Evolutionary conservation across 2,329 filamentous ascomycete genomes (phyloP), one percentile per base, ranked within the genome.

Genomic region (Alternaria conjuncta): DNA sequence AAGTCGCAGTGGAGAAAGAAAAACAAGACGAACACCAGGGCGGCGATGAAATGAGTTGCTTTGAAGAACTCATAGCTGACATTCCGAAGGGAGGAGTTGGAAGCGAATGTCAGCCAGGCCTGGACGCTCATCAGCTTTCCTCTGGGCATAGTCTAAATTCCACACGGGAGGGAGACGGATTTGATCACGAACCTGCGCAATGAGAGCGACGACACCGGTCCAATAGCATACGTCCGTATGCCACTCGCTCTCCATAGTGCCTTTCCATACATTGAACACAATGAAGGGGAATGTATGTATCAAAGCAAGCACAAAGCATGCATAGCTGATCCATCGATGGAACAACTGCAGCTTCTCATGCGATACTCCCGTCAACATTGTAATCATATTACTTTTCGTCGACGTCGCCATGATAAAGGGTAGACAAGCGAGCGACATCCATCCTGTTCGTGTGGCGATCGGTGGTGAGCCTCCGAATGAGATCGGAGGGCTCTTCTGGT

Each of bases 1-100:
- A 83, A 85, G 71, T 86, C 83, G 71, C 87, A 89, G 75, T 89
- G 87, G 55, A 88, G 80, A 76, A 89, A 89, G 75, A 89, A 85
- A 70, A 88, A 87, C 9, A 89, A 54, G 18, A 88, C 77, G 67
- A 89, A 89, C 2, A 87, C 68, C 4, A 86, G 65, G 0, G 84
- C 86, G 4, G 83, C 82, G 20, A 86, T 60, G 63, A 85, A 83
- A 69, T 89, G 87, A 0, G 85, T 84, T 4, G 81, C 81, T 67
- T 89, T 89, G 84, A 89, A 89, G 70, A 87, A 86, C 66, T 90
- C 87, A 71, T 89, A 89, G 66, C 79, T 85, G 1, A 83, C 80
- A 56, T 85, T 84, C 5, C 86, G 57, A 41, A 41, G 36, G 36
- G 3, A 41, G n/a, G 36, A 41, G n/a, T 18, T 41, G 36, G 36